Conservation (phyloP, 768 basidiomycete species). For the Leccinellum luteum region DNA sequence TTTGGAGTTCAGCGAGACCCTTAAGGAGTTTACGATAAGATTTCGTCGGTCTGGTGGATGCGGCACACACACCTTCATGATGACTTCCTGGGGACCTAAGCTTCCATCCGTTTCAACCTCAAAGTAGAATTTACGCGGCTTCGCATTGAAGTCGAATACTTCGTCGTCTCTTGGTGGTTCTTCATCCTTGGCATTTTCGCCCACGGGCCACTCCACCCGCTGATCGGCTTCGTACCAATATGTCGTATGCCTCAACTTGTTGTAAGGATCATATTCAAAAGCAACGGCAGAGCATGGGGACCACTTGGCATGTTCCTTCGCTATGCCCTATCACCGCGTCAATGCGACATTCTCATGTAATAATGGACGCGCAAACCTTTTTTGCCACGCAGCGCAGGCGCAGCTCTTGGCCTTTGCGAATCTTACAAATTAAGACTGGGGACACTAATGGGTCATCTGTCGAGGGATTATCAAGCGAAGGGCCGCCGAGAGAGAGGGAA, state of each 20-base stretch:
- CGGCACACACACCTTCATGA: slow-evolving; percentile 64
- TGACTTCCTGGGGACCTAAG: slow-evolving; percentile 82
- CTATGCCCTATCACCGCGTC: slow-evolving; percentile 69
- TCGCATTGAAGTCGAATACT: slow-evolving; percentile 83
- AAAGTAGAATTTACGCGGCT: slow-evolving; percentile 89
- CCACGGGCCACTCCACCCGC: slow-evolving; percentile 87
- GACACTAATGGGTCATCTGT: slow-evolving; percentile 57
- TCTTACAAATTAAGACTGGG: slow-evolving; percentile 86
- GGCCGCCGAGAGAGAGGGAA: not conserved
- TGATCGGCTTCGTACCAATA: slow-evolving; percentile 90
- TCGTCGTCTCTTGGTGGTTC: slow-evolving; percentile 77
- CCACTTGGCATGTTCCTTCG: slow-evolving; percentile 99
- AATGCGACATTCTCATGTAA: not conserved
- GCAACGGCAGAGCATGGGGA: slow-evolving; percentile 92
- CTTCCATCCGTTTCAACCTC: slow-evolving; percentile 95
- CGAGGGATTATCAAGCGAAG: slow-evolving; percentile 5
- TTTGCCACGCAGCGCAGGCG: slow-evolving; percentile 84
- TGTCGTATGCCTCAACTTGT: slow-evolving; percentile 92
- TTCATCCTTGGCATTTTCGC: slow-evolving; percentile 83
- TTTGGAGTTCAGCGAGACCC: slow-evolving; percentile 78
- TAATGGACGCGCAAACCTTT: slow-evolving; percentile 57
- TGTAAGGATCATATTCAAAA: slow-evolving; percentile 98
- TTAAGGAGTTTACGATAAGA: slow-evolving; percentile 26
- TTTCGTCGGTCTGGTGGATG: not conserved
- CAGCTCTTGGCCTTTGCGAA: slow-evolving; percentile 92